phyloP scores from a whole-genome alignment of 192 early-diverging fungal species.

The Backusella mclennaniae region DNA sequence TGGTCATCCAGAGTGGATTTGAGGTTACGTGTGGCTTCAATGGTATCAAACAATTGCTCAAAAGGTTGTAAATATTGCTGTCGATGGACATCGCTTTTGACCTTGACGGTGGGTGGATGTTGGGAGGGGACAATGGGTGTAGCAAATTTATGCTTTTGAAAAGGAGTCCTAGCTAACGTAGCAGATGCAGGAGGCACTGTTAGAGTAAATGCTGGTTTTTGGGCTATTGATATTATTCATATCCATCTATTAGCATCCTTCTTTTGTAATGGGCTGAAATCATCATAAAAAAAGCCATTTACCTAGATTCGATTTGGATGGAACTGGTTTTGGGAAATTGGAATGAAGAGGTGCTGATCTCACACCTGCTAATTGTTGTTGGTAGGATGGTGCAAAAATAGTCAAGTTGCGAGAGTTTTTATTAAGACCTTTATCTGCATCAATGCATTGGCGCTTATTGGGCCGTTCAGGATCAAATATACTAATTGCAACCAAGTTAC shows the following conservation, averaged over 20 bases:
- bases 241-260: neutral
- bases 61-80: slow-evolving; percentile 53
- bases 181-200: slow-evolving; percentile 3
- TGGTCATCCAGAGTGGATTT: slow-evolving; percentile 73
- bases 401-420: slow-evolving; percentile 28
- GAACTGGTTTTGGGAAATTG: slow-evolving; percentile 5
- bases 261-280: neutral
- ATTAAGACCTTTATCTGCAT: slow-evolving; percentile 2
- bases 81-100: slow-evolving; percentile 31
- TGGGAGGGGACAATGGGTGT: neutral
- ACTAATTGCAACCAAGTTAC: slow-evolving; percentile 4
- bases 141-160: neutral
- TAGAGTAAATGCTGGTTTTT: neutral
- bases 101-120: neutral
- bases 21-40: slow-evolving; percentile 57
- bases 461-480: slow-evolving; percentile 4
- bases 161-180: slow-evolving; percentile 8
- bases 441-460: slow-evolving; percentile 13
- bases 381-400: slow-evolving; percentile 13
- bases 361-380: neutral
- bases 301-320: slow-evolving; percentile 1
- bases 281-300: neutral
- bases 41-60: slow-evolving; percentile 52
- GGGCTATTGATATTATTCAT: neutral
- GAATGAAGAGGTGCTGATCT: slow-evolving; percentile 14